Conservation (phyloP, 495 filamentous ascomycete species). For the Rhizodiscina lignyota region DNA sequence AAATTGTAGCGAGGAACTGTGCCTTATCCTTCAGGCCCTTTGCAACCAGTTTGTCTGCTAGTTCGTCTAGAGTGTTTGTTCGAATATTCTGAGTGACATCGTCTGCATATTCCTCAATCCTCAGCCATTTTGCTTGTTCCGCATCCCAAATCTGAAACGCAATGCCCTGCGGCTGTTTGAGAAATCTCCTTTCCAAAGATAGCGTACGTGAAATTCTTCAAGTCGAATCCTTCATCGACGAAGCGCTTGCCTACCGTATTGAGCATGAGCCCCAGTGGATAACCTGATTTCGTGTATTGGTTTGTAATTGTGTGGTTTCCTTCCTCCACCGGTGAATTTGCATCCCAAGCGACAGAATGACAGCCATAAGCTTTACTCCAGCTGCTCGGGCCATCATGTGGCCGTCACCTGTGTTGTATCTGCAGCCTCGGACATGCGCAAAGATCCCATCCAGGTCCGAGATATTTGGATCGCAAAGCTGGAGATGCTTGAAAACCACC, state of each 20-base stretch:
- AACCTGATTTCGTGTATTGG: conserved; percentile 2
- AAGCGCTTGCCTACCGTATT: conserved; percentile 2
- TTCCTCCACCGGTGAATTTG: conserved; percentile 1
- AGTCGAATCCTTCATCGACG: conserved; percentile 1
- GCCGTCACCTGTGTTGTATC: neutral
- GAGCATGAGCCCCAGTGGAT: conserved; percentile 1
- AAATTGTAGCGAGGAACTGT: neutral
- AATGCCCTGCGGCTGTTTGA: neutral
- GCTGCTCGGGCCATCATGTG: neutral
- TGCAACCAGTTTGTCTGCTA: neutral
- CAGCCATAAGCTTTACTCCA: conserved; percentile 1
- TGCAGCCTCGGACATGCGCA: neutral
- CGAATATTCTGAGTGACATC: neutral
- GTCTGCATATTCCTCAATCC: neutral
- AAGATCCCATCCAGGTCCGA: neutral
- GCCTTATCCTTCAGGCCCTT: neutral
- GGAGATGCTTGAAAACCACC: neutral
- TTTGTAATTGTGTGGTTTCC: conserved; percentile 1
- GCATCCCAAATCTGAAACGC: neutral
- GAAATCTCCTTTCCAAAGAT: conserved; percentile 1
- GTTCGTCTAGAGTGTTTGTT: neutral
- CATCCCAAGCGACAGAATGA: conserved; percentile 1
- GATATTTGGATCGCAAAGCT: neutral
- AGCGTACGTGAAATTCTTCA: neutral
- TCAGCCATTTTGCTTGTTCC: neutral